Evolutionary conservation across 1,284 basidiomycete species (phyloP), one percentile per base, ranked within the genome.

Genomic region (Gymnopus androsaceus): DNA sequence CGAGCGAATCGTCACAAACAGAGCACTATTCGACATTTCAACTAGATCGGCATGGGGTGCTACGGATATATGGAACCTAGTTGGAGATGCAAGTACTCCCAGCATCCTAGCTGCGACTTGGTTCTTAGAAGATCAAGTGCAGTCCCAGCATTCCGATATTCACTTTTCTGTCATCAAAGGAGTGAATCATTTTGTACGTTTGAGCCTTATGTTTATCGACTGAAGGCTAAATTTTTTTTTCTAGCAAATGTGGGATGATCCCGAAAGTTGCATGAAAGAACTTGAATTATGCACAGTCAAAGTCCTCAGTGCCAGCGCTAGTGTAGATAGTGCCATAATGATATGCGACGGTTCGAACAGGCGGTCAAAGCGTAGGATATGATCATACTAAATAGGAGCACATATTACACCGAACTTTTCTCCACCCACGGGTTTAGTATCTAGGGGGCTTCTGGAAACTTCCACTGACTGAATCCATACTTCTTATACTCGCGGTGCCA

Each of bases 91-190:
- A 11, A 56, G 27, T 41, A 2, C 59, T 3, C 60, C 59, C 59
- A 59, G 54, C 40, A 28, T 61, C 25, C 23, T 54, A 4, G 51
- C 45, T 42, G 53, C 55, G 4, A 54, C 30, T 19, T 66, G 63
- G 65, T 27, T 37, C 3, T 36, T 66, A 2, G 53, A 64, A 42
- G 56, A 61, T 9, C 52, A 54, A 23, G 46, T 51, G 30, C 15
- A 55, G 25, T 34, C 28, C 31, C 8, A 36, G 8, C 23, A 49
- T 15, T 30, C 31, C 14, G 31, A n/a, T 27, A 42, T 55, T 21
- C 40, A 23, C 14, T 50, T 50, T 19, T 33, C 34, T 6, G 12
- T 48, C 4, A 44, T 41, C 19, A 40, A 51, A 17, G 53, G 52
- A 8, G 47, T 44, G 7, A 55, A 55, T 51, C 57, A 58, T 30